A percentile compares a stretch with the other conserved stretches of the same genome.
Evolutionary conservation across 352 stramenopile genomes (phyloP).

Genomic region (Pythium dissotocum): DNA sequence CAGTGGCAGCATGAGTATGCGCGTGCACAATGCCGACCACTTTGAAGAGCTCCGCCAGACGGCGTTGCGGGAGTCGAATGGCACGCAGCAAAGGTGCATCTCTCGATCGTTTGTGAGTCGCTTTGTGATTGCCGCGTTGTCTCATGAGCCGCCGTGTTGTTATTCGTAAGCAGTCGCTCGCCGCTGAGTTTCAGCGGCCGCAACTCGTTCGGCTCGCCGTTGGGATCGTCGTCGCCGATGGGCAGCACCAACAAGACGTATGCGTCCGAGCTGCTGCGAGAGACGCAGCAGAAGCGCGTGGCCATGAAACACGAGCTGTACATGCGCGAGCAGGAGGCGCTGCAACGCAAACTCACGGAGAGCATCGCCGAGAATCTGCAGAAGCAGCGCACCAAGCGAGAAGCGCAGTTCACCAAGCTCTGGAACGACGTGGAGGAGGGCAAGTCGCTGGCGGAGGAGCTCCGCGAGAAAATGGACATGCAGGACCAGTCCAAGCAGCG

Average conservation of each 20-base stretch:
- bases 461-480: constrained; percentile 61
- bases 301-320: constrained; percentile 78
- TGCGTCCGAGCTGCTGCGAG: constrained; percentile 52
- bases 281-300: constrained; percentile 75
- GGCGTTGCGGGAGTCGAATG: constrained; percentile 35
- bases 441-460: constrained; percentile 57
- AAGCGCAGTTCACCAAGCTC: constrained; percentile 70
- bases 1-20: constrained; percentile 53
- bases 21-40: constrained; percentile 72
- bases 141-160: not conserved
- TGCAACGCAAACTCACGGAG: constrained; percentile 59
- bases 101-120: not conserved
- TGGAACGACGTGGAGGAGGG: constrained; percentile 74
- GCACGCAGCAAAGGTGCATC: constrained; percentile 26
- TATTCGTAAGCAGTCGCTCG: constrained; percentile 15
- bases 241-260: constrained; percentile 28
- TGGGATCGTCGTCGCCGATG: constrained; percentile 27
- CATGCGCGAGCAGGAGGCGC: constrained; percentile 61
- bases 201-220: constrained; percentile 30
- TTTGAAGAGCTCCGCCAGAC: constrained; percentile 72
- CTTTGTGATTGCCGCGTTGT: not conserved
- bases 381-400: constrained; percentile 62
- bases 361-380: constrained; percentile 67
- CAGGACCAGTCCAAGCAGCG: constrained; percentile 63
- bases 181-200: constrained; percentile 28